These are phyloP conservation scores for Daldinia caldariorum DNA, from an alignment of 495 filamentous ascomycete genomes.

Conservation along the genomic window DNA sequence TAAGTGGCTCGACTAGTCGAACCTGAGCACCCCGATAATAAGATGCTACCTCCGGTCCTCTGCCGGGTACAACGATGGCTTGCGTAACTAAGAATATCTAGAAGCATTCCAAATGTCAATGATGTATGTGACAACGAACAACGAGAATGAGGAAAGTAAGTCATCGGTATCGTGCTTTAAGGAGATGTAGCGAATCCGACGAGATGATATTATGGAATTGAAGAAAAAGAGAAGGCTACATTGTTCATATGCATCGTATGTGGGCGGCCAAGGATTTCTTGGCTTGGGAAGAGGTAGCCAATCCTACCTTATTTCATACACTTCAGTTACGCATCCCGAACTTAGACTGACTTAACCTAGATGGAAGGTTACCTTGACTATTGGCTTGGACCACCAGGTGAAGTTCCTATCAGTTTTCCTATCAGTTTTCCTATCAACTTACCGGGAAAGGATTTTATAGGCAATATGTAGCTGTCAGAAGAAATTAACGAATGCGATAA, in stretches of 20 bases:
- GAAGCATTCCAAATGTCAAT: neutral
- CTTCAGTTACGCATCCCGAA: conserved; percentile 31
- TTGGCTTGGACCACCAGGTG: conserved; percentile 22
- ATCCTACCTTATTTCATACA: conserved; percentile 25
- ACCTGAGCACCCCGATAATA: conserved; percentile 29
- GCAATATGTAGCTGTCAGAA: neutral
- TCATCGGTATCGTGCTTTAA: neutral
- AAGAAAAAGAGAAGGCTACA: conserved; percentile 5
- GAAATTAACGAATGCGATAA: neutral
- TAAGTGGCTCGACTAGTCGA: conserved; percentile 39
- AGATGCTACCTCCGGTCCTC: neutral
- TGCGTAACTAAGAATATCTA: conserved; percentile 3
- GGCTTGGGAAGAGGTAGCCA: conserved; percentile 24
- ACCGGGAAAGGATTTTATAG: conserved; percentile 4
- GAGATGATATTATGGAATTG: conserved; percentile 6
- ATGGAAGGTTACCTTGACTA: conserved; percentile 34
- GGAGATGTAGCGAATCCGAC: neutral
- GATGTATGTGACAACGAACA: neutral
- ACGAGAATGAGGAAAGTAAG: neutral
- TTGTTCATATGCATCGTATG: conserved; percentile 1
- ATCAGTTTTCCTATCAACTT: conserved; percentile 24
- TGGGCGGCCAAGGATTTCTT: conserved; percentile 26
- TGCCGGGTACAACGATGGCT: conserved; percentile 9
- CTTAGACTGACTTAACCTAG: conserved; percentile 39
- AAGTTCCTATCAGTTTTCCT: conserved; percentile 19